phyloP scores from a whole-genome alignment of 805 yeast genomes.

The Ogataea polymorpha region DNA sequence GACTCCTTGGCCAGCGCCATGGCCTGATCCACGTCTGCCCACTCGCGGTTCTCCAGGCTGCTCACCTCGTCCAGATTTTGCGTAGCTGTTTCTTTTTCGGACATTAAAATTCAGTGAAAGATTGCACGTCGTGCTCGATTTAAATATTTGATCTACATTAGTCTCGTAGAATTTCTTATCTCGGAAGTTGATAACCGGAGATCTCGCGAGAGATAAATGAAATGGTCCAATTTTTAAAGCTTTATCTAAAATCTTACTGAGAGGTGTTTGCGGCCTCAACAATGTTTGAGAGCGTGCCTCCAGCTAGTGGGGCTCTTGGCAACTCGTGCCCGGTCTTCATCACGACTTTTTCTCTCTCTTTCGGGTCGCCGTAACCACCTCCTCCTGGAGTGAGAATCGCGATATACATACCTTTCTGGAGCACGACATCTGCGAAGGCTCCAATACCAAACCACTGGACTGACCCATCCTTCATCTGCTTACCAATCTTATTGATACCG shows the following conservation, averaged over 20 bases:
- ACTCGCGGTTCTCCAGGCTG: neutral
- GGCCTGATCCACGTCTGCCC: constrained; percentile 38
- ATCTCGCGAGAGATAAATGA: neutral
- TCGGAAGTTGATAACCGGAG: constrained; percentile 10
- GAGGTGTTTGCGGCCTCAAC: constrained; percentile 23
- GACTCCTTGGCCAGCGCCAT: constrained; percentile 31
- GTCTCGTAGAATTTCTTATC: constrained; percentile 1
- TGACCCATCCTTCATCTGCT: constrained; percentile 8
- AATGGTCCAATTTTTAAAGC: no score
- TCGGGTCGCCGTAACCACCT: constrained; percentile 10
- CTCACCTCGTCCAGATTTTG: neutral
- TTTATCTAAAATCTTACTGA: constrained; percentile 1
- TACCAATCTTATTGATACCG: constrained; percentile 35
- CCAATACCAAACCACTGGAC: constrained; percentile 10
- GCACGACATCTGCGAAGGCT: constrained; percentile 6
- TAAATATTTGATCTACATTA: neutral
- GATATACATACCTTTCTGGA: constrained; percentile 9
- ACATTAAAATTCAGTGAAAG: neutral
- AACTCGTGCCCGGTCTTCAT: constrained; percentile 5
- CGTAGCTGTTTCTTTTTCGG: constrained; percentile 2
- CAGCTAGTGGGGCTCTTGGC: constrained; percentile 19
- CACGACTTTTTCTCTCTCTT: constrained; percentile 1
- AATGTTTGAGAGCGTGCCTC: constrained; percentile 21
- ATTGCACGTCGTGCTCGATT: neutral
- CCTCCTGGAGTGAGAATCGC: constrained; percentile 8